phyloP scores from a whole-genome alignment of 768 basidiomycete genomes.

The Russula foetens region DNA sequence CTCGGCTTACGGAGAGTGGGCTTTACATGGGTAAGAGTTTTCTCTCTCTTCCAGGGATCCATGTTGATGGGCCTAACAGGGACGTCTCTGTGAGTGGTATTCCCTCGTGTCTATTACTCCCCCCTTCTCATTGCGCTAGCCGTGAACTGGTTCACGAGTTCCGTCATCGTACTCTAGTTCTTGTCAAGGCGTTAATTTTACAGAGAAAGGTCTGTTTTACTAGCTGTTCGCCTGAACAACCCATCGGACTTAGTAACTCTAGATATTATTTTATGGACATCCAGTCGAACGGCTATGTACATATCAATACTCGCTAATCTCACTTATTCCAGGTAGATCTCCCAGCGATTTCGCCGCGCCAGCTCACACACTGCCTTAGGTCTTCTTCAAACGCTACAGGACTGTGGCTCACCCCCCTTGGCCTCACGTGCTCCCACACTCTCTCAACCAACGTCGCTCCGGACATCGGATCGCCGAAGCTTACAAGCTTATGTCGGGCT shows the following conservation, averaged over 20 bases:
- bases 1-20: conserved; percentile 84
- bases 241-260: conserved; percentile 4
- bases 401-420: conserved; percentile 84
- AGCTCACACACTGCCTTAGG: conserved; percentile 36
- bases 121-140: conserved; percentile 30
- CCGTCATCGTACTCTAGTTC: conserved; percentile 82
- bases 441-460: conserved; percentile 67
- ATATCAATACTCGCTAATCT: conserved; percentile 95
- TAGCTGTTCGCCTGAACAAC: background rate
- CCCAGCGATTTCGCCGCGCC: background rate
- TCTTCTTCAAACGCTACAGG: conserved; percentile 80
- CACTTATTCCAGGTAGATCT: conserved; percentile 73
- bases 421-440: conserved; percentile 51
- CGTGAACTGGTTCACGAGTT: conserved; percentile 92
- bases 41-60: background rate
- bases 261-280: conserved; percentile 97
- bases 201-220: conserved; percentile 70
- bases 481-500: conserved; percentile 88
- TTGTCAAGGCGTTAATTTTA: conserved; percentile 91
- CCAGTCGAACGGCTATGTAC: conserved; percentile 95
- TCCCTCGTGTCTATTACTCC: conserved; percentile 17
- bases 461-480: conserved; percentile 84
- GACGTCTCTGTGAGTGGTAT: conserved; percentile 48
- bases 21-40: conserved; percentile 81
- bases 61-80: conserved; percentile 33